phyloP scores from a whole-genome alignment of 2,329 filamentous ascomycete genomes.

The Ascosphaera apis region DNA sequence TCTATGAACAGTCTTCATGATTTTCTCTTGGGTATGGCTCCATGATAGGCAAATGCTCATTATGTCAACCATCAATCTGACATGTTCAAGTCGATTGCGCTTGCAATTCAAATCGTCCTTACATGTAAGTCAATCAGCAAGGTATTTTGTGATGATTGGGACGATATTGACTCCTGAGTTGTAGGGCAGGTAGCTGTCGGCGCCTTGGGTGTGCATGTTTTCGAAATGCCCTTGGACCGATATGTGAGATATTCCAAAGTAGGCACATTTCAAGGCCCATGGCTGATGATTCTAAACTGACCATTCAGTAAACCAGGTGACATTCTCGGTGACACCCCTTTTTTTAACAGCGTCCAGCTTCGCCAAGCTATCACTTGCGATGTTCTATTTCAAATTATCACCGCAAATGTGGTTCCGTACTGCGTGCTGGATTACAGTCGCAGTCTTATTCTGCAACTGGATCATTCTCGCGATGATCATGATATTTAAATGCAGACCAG shows the following conservation, averaged over 20 bases:
- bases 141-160: no score
- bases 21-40: neutral
- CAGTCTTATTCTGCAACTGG: neutral
- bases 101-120: no score
- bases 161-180: no score
- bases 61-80: neutral
- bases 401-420: neutral
- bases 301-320: no score
- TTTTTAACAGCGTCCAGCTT: neutral
- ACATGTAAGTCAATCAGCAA: no score
- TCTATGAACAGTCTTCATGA: neutral
- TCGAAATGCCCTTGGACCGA: neutral
- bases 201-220: neutral
- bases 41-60: neutral
- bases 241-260: neutral
- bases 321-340: neutral
- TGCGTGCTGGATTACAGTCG: neutral
- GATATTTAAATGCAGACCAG: neutral
- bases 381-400: neutral
- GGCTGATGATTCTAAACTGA: no score
- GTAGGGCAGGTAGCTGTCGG: neutral
- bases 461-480: neutral
- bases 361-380: neutral
- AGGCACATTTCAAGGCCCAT: no score
- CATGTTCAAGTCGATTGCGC: no score